These are phyloP conservation scores for Gossypium aridum DNA, from an alignment of 441 rosid genomes.

Conservation along the genomic window DNA sequence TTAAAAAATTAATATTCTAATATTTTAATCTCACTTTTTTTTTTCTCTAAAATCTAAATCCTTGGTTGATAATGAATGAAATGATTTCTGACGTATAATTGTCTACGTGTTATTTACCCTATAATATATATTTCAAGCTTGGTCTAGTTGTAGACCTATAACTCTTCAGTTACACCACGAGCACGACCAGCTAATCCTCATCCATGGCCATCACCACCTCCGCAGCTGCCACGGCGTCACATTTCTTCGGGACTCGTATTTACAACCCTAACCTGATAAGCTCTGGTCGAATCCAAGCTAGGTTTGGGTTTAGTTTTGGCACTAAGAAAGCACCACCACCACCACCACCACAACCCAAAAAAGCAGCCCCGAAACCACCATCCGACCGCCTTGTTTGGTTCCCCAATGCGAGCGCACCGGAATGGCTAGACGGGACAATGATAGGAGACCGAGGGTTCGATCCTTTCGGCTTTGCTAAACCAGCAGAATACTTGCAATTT, in stretches of 20 bases:
- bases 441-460: conserved; percentile 80
- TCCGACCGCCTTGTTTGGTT: conserved; percentile 58
- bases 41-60: too few relatives aligned
- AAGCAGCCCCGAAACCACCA: conserved; percentile 15
- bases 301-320: conserved; percentile 44
- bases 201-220: conserved; percentile 28
- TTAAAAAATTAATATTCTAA: too few relatives aligned
- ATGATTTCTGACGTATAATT: too few relatives aligned
- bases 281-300: conserved; percentile 43
- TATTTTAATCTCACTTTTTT: too few relatives aligned
- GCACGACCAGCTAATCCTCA: background rate
- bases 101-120: too few relatives aligned
- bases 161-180: background rate
- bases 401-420: conserved; percentile 50
- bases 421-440: conserved; percentile 76
- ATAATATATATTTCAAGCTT: background rate
- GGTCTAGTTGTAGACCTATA: background rate
- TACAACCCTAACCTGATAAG: conserved; percentile 18
- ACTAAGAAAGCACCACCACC: conserved; percentile 37
- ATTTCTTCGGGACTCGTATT: conserved; percentile 40
- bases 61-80: too few relatives aligned
- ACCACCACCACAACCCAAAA: conserved; percentile 31
- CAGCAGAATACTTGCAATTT: conserved; percentile 67
- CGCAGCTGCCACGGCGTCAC: conserved; percentile 42
- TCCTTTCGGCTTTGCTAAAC: conserved; percentile 66